These are phyloP conservation scores for Monosporascus sp. DNA, from an alignment of 2,329 filamentous ascomycete species.

Conservation along the genomic window DNA sequence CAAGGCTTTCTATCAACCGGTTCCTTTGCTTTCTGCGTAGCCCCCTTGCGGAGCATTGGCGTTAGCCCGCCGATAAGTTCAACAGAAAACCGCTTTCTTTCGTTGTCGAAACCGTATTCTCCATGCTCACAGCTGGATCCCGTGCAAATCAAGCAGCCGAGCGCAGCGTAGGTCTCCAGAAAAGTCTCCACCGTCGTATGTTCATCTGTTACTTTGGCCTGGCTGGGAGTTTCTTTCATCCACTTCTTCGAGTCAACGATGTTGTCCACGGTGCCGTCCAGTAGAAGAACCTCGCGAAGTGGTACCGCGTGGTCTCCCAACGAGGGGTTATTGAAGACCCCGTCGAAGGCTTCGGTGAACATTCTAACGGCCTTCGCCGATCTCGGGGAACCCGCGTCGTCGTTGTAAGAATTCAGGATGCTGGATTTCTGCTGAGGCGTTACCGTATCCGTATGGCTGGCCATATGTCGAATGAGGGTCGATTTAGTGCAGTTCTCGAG, in stretches of 20 bases:
- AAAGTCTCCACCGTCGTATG: constrained; percentile 39
- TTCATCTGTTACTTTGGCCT: constrained; percentile 29
- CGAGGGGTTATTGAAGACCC: constrained; percentile 41
- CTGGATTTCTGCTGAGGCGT: constrained; percentile 51
- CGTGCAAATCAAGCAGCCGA: constrained; percentile 55
- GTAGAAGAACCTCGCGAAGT: constrained; percentile 46
- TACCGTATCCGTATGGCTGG: constrained; percentile 40
- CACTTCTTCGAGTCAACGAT: constrained; percentile 49
- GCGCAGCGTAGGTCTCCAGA: constrained; percentile 49
- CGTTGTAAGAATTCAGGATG: constrained; percentile 43
- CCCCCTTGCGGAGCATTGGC: constrained; percentile 26
- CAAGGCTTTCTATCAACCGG: constrained; percentile 16
- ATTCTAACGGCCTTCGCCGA: constrained; percentile 39
- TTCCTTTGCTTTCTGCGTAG: constrained; percentile 14
- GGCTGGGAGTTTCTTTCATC: constrained; percentile 39
- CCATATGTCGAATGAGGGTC: constrained; percentile 49
- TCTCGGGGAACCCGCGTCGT: constrained; percentile 36
- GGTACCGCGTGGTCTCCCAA: constrained; percentile 35
- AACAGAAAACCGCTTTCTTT: constrained; percentile 49
- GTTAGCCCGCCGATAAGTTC: constrained; percentile 34
- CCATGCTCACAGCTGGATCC: constrained; percentile 58
- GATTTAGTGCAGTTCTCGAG: constrained; percentile 49
- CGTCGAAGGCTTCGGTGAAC: constrained; percentile 54
- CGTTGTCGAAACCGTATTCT: constrained; percentile 50
- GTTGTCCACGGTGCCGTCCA: constrained; percentile 49